Evolutionary conservation across 2,329 filamentous ascomycete species (phyloP), one percentile per base, ranked within the genome.

Genomic region (Podosphaera aphanis): DNA sequence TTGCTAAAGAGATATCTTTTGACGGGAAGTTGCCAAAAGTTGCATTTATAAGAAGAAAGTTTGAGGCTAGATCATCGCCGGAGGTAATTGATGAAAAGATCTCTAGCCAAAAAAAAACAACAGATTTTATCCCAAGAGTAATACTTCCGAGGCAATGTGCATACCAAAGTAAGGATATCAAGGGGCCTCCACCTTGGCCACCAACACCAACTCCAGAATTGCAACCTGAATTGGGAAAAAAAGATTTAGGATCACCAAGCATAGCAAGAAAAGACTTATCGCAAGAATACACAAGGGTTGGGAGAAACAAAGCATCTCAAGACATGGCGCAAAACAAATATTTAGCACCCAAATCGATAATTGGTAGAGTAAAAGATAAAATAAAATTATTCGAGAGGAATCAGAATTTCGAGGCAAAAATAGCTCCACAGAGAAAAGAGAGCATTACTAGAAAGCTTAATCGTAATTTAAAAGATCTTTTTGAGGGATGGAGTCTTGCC

Each of bases 371-470:
- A 31, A 51, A 40, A 16, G 55, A 57, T 20, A 54, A 49, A 38
- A 45, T 58, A 10, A 54, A 51, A 21, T 46, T 54, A 1, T 57
- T 57, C 29, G 55, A 57, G 38, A 44, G 29, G 1, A 48, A 16
- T 38, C 16, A 29, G 33, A 18, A 35, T 18, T 16, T 13, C 27
- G 42, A 23, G 7, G 13, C 11, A 23, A 45, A 29, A 15, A 18
- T 16, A 16, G 5, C 18, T 13, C 15, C 19, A n/a, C 48, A 29
- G 15, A 46, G 44, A 46, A 49, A 36, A 45, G 20, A 29, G 25
- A 50, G 41, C n/a, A 49, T 47, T 48, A 38, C 48, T 1, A 48
- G 46, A 43, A 51, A 48, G 27, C 16, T 50, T 15, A 48, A 48
- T 19, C 47, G 45, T 3, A 53, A 46, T 5, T 39, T 53, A n/a